Evolutionary conservation across 192 early-diverging fungal genomes (phyloP).

Genomic region (Podila horticola): DNA sequence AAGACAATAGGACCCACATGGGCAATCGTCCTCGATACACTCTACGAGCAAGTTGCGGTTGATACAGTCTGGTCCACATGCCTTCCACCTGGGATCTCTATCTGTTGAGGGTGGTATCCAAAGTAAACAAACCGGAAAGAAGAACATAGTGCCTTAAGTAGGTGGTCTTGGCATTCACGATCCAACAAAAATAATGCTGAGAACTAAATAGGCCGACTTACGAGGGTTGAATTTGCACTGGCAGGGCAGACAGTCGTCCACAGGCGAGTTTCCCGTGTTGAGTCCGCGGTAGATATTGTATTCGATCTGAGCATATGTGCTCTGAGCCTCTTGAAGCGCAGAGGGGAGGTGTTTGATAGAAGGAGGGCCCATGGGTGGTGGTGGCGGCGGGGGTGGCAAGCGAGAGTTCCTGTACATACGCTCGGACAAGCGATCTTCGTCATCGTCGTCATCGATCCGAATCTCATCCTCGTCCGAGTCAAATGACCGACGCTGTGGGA

Average conservation of each 20-base stretch:
- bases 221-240: conserved; percentile 80
- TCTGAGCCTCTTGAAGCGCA: conserved; percentile 61
- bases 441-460: conserved; percentile 29
- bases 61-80: conserved; percentile 96
- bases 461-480: conserved; percentile 48
- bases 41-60: conserved; percentile 93
- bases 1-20: conserved; percentile 86
- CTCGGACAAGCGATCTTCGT: conserved; percentile 1
- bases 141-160: not conserved
- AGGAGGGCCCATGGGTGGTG: conserved; percentile 45
- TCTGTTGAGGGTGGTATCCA: conserved; percentile 11
- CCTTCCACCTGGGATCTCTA: conserved; percentile 62
- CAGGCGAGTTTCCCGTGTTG: conserved; percentile 74
- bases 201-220: conserved; percentile 16
- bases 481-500: conserved; percentile 1
- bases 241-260: conserved; percentile 81
- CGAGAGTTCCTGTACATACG: not conserved
- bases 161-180: not conserved
- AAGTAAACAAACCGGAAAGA: not conserved
- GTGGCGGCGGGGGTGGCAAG: conserved; percentile 33
- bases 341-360: conserved; percentile 49
- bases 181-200: not conserved
- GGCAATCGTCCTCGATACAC: conserved; percentile 90
- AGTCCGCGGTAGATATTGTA: conserved; percentile 76
- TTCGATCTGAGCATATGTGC: conserved; percentile 72